phyloP scores from a whole-genome alignment of 2,329 filamentous ascomycete genomes.

The Pseudomassariella vexata region DNA sequence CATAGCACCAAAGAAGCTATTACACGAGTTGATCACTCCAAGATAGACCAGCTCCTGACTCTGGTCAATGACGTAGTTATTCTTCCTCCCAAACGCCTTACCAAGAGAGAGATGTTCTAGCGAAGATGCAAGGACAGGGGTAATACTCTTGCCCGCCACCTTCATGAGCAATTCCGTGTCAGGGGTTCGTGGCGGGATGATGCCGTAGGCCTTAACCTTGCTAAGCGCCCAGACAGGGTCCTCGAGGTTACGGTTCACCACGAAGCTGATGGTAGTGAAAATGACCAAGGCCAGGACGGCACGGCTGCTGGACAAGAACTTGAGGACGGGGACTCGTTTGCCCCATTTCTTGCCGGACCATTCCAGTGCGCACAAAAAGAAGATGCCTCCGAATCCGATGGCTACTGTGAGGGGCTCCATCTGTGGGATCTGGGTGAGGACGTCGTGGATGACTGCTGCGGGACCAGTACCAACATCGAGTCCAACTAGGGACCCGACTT shows the following conservation, averaged over 20 bases:
- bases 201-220: conserved; percentile 50
- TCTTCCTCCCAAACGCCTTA: conserved; percentile 55
- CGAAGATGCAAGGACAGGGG: conserved; percentile 54
- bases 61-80: conserved; percentile 58
- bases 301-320: conserved; percentile 53
- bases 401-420: conserved; percentile 53
- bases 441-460: conserved; percentile 52
- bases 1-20: conserved; percentile 60
- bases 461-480: conserved; percentile 44
- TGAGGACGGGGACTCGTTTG: conserved; percentile 49
- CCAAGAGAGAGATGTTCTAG: conserved; percentile 62
- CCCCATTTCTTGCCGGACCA: conserved; percentile 56
- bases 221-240: conserved; percentile 50
- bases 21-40: conserved; percentile 56
- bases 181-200: conserved; percentile 43
- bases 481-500: conserved; percentile 56
- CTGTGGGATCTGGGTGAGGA: conserved; percentile 50
- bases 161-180: conserved; percentile 41
- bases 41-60: conserved; percentile 62
- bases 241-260: conserved; percentile 48
- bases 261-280: conserved; percentile 58
- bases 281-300: conserved; percentile 56
- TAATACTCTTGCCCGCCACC: conserved; percentile 48
- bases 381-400: conserved; percentile 51
- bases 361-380: conserved; percentile 51